These are phyloP conservation scores for Linaria vulgaris DNA, from an alignment of 257 asterid genomes.

Conservation along the genomic window DNA sequence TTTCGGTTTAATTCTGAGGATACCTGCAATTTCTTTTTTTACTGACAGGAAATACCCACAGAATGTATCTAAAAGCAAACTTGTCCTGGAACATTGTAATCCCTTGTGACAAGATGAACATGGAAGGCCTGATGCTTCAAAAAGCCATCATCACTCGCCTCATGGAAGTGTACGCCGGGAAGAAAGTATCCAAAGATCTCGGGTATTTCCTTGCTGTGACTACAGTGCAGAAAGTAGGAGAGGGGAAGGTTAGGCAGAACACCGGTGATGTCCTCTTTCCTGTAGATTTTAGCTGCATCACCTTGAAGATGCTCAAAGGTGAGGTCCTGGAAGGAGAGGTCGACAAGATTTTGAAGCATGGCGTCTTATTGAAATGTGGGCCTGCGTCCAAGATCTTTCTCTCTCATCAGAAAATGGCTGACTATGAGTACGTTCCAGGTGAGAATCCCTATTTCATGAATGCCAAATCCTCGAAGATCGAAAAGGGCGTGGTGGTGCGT, in stretches of 20 bases:
- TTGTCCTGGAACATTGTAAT: constrained; percentile 61
- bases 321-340: constrained; percentile 65
- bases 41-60: background rate
- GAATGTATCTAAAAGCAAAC: constrained; percentile 46
- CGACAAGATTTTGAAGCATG: constrained; percentile 68
- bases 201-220: constrained; percentile 75
- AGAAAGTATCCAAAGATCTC: constrained; percentile 66
- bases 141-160: constrained; percentile 71
- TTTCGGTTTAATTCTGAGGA: no score
- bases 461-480: constrained; percentile 55
- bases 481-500: constrained; percentile 66
- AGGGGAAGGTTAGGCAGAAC: constrained; percentile 71
- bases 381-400: constrained; percentile 62
- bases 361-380: constrained; percentile 71
- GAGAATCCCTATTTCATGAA: constrained; percentile 80
- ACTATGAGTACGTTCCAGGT: constrained; percentile 62
- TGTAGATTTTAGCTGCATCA: constrained; percentile 67
- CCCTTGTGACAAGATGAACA: constrained; percentile 54
- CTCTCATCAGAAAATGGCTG: constrained; percentile 66
- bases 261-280: constrained; percentile 85
- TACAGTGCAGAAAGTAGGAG: constrained; percentile 56
- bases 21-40: no score
- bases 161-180: constrained; percentile 75
- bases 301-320: constrained; percentile 70
- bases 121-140: constrained; percentile 67